A percentile compares a stretch with the other conserved stretches of the same genome.
Evolutionary conservation across 1,139 yeast genomes (phyloP).

Genomic region (Pichia sp.): DNA sequence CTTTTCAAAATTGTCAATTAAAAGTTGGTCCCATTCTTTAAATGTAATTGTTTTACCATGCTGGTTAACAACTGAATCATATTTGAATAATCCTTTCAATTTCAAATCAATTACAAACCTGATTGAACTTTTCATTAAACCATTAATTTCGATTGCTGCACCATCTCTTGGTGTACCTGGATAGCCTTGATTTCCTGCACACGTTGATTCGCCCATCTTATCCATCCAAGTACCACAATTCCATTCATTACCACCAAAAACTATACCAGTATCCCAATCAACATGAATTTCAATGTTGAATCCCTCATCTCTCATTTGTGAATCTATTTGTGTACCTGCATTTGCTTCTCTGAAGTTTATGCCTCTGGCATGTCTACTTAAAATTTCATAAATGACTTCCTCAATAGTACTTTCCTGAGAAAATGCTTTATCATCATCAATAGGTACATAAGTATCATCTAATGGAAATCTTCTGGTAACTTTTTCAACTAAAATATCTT

Average conservation of each 20-base stretch:
- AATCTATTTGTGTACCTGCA: constrained; percentile 83
- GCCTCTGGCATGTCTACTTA: constrained; percentile 81
- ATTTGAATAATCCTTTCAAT: constrained; percentile 47
- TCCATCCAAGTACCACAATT: constrained; percentile 99
- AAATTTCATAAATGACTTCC: constrained; percentile 76
- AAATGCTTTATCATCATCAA: constrained; percentile 70
- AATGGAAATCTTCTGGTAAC: constrained; percentile 72
- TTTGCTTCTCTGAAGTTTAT: constrained; percentile 89
- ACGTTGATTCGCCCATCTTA: constrained; percentile 92
- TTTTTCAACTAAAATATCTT: constrained; percentile 55
- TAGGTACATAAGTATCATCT: constrained; percentile 71
- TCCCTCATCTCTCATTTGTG: constrained; percentile 90
- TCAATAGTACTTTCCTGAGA: constrained; percentile 60
- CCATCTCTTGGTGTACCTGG: constrained; percentile 99
- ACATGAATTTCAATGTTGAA: constrained; percentile 75
- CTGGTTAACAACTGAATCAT: constrained; percentile 50
- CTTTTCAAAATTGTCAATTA: constrained; percentile 70
- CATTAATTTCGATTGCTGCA: constrained; percentile 90
- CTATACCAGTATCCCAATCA: constrained; percentile 84
- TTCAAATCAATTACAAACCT: constrained; percentile 67
- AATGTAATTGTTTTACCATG: constrained; percentile 49
- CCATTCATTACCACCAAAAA: constrained; percentile 85
- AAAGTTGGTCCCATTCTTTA: constrained; percentile 62
- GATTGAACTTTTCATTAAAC: constrained; percentile 74
- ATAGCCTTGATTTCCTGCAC: constrained; percentile 76